These are phyloP conservation scores for Blastobotrys terrestris DNA, from an alignment of 805 yeast genomes.

Conservation along the genomic window DNA sequence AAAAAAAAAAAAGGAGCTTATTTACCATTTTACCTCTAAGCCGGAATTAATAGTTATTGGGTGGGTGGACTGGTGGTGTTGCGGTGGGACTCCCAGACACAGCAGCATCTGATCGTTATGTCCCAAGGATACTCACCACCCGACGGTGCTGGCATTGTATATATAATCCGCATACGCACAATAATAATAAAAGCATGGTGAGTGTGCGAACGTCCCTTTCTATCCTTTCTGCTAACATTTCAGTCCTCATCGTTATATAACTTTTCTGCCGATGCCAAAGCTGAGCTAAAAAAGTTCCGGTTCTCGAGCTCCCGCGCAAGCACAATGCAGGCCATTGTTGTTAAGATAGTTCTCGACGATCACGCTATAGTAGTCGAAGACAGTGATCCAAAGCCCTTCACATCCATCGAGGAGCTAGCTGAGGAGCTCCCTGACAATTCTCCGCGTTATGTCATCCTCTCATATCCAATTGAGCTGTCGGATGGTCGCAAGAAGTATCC, in stretches of 20 bases:
- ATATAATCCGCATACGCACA: neutral
- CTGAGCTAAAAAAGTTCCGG: constrained; percentile 63
- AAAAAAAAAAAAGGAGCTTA: too few species aligned
- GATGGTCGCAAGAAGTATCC: constrained; percentile 77
- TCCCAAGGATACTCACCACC: neutral
- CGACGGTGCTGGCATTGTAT: too few species aligned
- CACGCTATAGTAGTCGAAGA: constrained; percentile 15
- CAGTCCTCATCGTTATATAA: constrained; percentile 43
- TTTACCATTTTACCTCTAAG: too few species aligned
- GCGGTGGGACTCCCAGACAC: too few species aligned
- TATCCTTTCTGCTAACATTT: neutral
- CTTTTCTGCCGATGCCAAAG: constrained; percentile 54
- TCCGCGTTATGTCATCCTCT: constrained; percentile 69
- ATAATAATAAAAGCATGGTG: neutral
- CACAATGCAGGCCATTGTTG: constrained; percentile 55
- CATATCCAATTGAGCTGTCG: constrained; percentile 60
- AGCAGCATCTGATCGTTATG: too few species aligned
- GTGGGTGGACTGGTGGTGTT: neutral
- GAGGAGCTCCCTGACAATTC: constrained; percentile 78
- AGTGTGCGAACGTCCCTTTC: neutral
- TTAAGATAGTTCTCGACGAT: constrained; percentile 31
- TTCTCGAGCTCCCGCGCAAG: constrained; percentile 62
- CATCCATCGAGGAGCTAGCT: constrained; percentile 51
- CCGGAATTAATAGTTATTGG: neutral
- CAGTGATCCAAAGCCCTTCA: constrained; percentile 17